Evolutionary conservation across 331 rosid species (phyloP), one percentile per base, ranked within the genome.

Genomic region (Rhamnella rubrinervis): DNA sequence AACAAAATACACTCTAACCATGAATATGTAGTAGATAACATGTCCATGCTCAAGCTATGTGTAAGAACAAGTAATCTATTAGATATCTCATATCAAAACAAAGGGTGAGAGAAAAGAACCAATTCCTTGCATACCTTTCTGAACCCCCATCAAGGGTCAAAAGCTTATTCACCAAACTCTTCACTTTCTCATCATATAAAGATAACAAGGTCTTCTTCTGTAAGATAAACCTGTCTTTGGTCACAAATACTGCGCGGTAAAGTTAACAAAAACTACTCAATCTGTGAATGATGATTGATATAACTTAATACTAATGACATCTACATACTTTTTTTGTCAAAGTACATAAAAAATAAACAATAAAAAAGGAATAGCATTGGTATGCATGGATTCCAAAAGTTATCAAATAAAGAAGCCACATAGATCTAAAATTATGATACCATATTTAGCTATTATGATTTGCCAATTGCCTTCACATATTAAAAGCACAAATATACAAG

Each of bases 141-240:
- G 82, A 63, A 78, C 75, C 80, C 65, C 90, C 89, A 47, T 86
- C 83, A 71, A 87, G 85, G 64, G 81, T 72, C 88, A 86, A 83
- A 72, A 91, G 82, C 71, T 86, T 89, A 78, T 80, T 75, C 86
- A 83, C 90, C 81, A 89, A 68, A 70, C 73, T 67, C 89, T 86
- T 89, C 87, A 85, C 86, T 83, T 95, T 89, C 60, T 76, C 69
- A 72, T 91, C 90, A 60, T 82, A 95, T 78, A 95, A 71, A 23
- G 84, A 77, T 74, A 67, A 71, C 90, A 95, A 62, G 83, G 76
- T 82, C 73, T 86, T 95, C 88, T 84, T 91, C 97, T 95, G 97
- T 82, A 83, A 76, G 83, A 65, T 53, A 63, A 79, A 77, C 49
- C 52, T 15, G 61, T 51, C 35, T 35, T 75, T 58, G 64, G 77